Percentiles rank a stretch among this genome's conserved stretches.
These are phyloP conservation scores for Amauroascus verrucosus DNA, from an alignment of 2,329 filamentous ascomycete genomes.

Conservation along the genomic window DNA sequence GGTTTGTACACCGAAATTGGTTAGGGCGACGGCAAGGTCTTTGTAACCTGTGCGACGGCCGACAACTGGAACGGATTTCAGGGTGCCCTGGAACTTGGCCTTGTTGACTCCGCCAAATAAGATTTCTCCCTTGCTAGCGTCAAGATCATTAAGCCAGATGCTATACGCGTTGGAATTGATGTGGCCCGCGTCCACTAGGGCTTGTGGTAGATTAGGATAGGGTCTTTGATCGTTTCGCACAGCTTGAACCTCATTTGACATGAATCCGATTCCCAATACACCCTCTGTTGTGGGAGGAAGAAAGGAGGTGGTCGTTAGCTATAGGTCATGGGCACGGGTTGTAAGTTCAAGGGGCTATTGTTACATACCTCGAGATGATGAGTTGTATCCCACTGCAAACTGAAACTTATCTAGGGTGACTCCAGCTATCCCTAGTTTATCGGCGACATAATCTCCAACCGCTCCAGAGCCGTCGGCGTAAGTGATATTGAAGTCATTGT, in stretches of 20 bases:
- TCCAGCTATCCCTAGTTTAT: slow-evolving; percentile 52
- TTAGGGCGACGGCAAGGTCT: slow-evolving; percentile 62
- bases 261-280: slow-evolving; percentile 78
- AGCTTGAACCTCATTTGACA: slow-evolving; percentile 65
- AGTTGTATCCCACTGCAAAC: slow-evolving; percentile 50
- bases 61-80: slow-evolving; percentile 60
- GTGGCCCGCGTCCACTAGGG: slow-evolving; percentile 49
- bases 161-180: slow-evolving; percentile 62
- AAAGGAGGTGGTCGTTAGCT: neutral
- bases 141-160: slow-evolving; percentile 64
- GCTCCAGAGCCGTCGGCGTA: slow-evolving; percentile 76
- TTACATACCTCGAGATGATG: slow-evolving; percentile 20
- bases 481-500: slow-evolving; percentile 71
- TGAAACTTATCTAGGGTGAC: slow-evolving; percentile 43
- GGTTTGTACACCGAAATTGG: slow-evolving; percentile 40
- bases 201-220: slow-evolving; percentile 61
- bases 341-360: slow-evolving; percentile 1
- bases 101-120: slow-evolving; percentile 67
- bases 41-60: slow-evolving; percentile 32
- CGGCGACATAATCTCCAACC: slow-evolving; percentile 67
- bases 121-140: slow-evolving; percentile 55
- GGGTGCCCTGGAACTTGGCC: slow-evolving; percentile 50
- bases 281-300: slow-evolving; percentile 56
- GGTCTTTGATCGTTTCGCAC: slow-evolving; percentile 39
- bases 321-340: neutral